Base-by-base conservation (phyloP, 768 basidiomycete species). In the Lactarius trivialis region DNA sequence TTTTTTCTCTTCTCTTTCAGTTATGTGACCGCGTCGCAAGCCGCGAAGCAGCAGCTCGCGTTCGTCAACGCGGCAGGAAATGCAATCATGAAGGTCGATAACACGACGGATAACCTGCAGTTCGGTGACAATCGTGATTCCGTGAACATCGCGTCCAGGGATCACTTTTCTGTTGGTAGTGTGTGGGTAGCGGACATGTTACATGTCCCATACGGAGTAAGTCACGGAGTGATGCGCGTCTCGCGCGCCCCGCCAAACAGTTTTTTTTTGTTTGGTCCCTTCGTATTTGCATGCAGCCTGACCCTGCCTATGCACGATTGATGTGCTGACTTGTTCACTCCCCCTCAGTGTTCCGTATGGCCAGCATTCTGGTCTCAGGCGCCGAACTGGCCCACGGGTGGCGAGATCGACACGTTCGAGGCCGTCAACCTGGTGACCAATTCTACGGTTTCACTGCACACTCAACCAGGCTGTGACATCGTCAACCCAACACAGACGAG, bases 391-490 rank as follows among this genome's bases (percentile, higher is more conserved):
- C 87, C 87, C 2, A 70, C 71, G 14, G 86, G 85, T 65, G 85
- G 82, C 72, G 81, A 74, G 66, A 78, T 73, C 64, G 92, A 93
- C 71, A 88, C 87, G 11, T 82, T 93, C 61, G 91, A 94, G 71
- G 88, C 85, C 36, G 85, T 93, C 65, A 93, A 94, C 73, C 70
- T 80, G 54, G 80, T 80, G 45, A 76, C 77, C 3, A 74, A 76
- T 58, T 89, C 86, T 64, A 86, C 88, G 70, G 84, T 88, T 79
- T 79, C 91, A 0, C 75, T 93, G 17, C 91, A 93, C 71, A 89
- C 89, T 0, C 76, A 78, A 43, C 71, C 81, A 0, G 83, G 84
- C 5, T 87, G 87, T 71, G 79, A 71, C 0, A 79, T 82, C 67
- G 72, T 76, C 28, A 74, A 76, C 39, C 78, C 82, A 1, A 72